Evolutionary conservation across 2,329 filamentous ascomycete genomes (phyloP), one percentile per base, ranked within the genome.

Genomic region (Raffaelea arxii): DNA sequence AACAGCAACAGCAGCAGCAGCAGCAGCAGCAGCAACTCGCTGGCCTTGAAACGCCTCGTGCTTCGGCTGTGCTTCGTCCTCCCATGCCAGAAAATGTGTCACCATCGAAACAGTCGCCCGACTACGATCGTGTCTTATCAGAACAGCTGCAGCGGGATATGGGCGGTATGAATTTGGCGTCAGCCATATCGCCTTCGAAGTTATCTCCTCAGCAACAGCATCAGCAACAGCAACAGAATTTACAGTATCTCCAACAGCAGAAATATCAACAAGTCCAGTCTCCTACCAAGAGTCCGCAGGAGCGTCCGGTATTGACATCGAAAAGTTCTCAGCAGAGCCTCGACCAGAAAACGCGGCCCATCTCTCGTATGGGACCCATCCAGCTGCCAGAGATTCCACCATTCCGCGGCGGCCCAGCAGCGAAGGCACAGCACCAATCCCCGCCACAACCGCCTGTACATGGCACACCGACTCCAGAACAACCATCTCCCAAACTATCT

Each of bases 111-210:
- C 70, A 72, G 44, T 78, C 78, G 4, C 68, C 72, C 9, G 78
- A 81, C 48, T 80, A 81, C 53, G 79, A 83, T 54, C 68, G 70
- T 40, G 71, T 74, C 37, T 59, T 82, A 37, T 78, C 80, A 50
- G 73, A 77, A 35, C 77, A 84, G 58, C 61, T 84, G n/a, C 77
- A 78, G 53, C 72, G 72, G 48, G 80, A 83, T 51, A 75, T 83
- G 66, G 68, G 69, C 25, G 69, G 70, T 53, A 63, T 83, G 53
- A 77, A 74, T 46, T 62, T 83, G 39, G 64, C 62, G 7, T 51
- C 63, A 2, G 62, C 63, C 14, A 61, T 66, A 25, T 51, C 48
- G 1, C 46, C 43, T 1, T 27, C 48, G 12, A 27, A 36, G 24
- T 41, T 46, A 21, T 24, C 46, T 6, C 27, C 43, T 3, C 41